A percentile compares a stretch with the other conserved stretches of the same genome.
Conservation (phyloP, 345 rosid genomes). For the Tarenaya hassleriana region DNA sequence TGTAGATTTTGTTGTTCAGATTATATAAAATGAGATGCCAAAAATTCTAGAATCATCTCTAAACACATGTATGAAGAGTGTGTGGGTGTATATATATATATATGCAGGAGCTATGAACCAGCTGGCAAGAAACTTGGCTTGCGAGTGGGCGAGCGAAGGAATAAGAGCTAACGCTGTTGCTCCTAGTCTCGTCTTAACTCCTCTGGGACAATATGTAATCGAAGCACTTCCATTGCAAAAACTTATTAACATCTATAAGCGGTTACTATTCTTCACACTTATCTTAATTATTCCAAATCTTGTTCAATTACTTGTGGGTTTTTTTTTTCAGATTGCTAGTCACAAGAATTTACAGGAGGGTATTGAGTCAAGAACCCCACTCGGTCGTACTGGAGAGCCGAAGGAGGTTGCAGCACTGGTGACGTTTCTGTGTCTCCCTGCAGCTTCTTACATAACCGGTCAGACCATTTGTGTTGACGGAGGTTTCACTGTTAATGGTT, state of each 20-base stretch:
- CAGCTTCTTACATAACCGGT: slow-evolving; percentile 76
- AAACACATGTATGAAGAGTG: not conserved
- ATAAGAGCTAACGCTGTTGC: slow-evolving; percentile 23
- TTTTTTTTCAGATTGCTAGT: slow-evolving; percentile 37
- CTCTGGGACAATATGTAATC: not conserved
- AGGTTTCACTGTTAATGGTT: slow-evolving; percentile 34
- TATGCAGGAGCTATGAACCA: slow-evolving; percentile 24
- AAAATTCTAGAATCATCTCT: too few relatives aligned
- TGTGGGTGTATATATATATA: not conserved
- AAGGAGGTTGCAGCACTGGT: slow-evolving; percentile 62
- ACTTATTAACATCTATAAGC: too few relatives aligned
- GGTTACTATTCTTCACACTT: too few relatives aligned
- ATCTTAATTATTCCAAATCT: too few relatives aligned
- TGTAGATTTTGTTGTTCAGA: too few relatives aligned
- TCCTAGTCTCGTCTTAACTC: slow-evolving; percentile 22
- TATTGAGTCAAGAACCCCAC: slow-evolving; percentile 45
- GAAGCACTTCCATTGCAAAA: too few relatives aligned
- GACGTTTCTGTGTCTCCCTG: slow-evolving; percentile 64
- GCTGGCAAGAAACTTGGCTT: slow-evolving; percentile 22
- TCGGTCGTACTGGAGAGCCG: slow-evolving; percentile 60
- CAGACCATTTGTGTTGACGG: slow-evolving; percentile 66
- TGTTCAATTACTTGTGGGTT: too few relatives aligned
- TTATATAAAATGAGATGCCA: too few relatives aligned
- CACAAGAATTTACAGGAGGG: slow-evolving; percentile 31
- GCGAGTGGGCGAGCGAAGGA: slow-evolving; percentile 25